Conservation (phyloP, 2,329 filamentous ascomycete species). For the Fusarium nurragi region DNA sequence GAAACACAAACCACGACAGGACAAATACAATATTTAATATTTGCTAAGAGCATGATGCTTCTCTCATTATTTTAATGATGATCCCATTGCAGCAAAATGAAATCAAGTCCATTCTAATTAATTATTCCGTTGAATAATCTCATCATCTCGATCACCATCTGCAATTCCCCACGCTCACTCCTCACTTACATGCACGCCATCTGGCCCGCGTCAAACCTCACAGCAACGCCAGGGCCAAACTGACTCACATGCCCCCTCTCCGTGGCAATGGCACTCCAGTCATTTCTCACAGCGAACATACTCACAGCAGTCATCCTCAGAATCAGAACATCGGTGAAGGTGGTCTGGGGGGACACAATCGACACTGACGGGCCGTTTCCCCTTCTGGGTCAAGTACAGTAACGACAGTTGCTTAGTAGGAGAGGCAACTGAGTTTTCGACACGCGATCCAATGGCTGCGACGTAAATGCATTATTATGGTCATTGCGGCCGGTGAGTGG, state of each 20-base stretch:
- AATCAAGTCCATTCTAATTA: too few species aligned
- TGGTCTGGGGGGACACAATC: conserved; percentile 16
- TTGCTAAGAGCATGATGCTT: too few species aligned
- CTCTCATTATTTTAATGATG: not conserved
- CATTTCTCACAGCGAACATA: conserved; percentile 4
- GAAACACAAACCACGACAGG: too few species aligned
- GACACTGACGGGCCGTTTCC: conserved; percentile 23
- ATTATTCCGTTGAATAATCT: fast-evolving
- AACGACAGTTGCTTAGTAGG: not conserved
- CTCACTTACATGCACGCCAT: conserved; percentile 24
- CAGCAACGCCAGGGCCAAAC: conserved; percentile 16
- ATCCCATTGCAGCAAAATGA: too few species aligned
- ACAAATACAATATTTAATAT: too few species aligned
- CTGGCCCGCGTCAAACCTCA: conserved; percentile 14
- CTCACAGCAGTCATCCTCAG: conserved; percentile 13
- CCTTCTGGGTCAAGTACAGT: not conserved
- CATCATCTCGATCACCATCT: conserved; percentile 4
- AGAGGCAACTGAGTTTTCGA: not conserved
- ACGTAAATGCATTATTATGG: not conserved
- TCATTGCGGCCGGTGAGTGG: conserved; percentile 7
- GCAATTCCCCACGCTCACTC: conserved; percentile 3
- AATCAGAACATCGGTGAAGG: conserved; percentile 30
- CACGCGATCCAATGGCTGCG: conserved; percentile 2
- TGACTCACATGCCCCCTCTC: conserved; percentile 31
- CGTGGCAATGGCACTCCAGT: conserved; percentile 17